Percentiles rank a stretch among this genome's conserved stretches.
Evolutionary conservation across 345 rosid species (phyloP).

Genomic region (Eucalyptus urophylla): DNA sequence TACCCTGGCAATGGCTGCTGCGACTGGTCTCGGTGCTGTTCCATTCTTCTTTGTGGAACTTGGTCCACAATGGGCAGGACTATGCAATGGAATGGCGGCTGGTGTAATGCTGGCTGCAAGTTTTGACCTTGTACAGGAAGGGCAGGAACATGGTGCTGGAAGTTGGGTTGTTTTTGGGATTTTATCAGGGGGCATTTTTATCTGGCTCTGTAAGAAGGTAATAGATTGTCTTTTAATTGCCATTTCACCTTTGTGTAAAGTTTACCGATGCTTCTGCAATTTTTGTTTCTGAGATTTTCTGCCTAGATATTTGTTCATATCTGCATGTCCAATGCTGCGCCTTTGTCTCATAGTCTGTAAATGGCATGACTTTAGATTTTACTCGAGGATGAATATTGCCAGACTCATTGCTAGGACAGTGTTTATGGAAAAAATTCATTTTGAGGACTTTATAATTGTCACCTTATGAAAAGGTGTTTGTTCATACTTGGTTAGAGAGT

Average conservation of each 20-base stretch:
- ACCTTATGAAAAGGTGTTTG: not conserved
- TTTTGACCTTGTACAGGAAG: slow-evolving; percentile 95
- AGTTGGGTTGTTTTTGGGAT: slow-evolving; percentile 87
- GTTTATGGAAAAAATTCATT: not conserved
- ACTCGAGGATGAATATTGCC: not conserved
- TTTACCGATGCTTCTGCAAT: not conserved
- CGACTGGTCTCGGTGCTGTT: slow-evolving; percentile 96
- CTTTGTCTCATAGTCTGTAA: not conserved
- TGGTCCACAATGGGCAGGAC: slow-evolving; percentile 94
- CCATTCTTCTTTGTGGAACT: slow-evolving; percentile 98
- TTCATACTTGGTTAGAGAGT: not conserved
- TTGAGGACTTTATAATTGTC: not conserved
- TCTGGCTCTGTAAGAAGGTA: slow-evolving; percentile 94
- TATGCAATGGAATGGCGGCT: slow-evolving; percentile 99
- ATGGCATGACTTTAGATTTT: not conserved
- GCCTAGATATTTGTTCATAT: not conserved
- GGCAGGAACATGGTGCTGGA: slow-evolving; percentile 83
- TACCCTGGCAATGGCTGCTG: slow-evolving; percentile 98
- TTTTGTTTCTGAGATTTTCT: not conserved
- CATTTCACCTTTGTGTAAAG: not conserved
- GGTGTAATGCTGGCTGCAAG: slow-evolving; percentile 99
- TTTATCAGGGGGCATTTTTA: slow-evolving; percentile 80
- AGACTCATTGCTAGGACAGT: not conserved
- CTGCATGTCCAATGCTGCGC: not conserved
- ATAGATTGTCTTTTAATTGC: not conserved